Evolutionary conservation across 2,329 filamentous ascomycete genomes (phyloP), one percentile per base, ranked within the genome.

Genomic region (Tolypocladium tropicale): DNA sequence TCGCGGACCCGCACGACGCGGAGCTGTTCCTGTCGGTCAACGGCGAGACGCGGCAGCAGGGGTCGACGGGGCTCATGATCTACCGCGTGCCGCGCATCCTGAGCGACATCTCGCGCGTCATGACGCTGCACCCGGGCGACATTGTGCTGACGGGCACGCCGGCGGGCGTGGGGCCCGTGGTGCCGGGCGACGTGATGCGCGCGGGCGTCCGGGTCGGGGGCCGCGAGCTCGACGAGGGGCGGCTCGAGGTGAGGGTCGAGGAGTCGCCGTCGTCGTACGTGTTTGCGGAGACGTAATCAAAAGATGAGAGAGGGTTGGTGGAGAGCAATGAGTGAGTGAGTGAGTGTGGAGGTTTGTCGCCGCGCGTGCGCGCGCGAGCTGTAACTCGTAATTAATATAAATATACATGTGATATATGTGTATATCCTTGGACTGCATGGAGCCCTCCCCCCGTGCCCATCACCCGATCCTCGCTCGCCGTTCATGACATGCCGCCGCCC

Each of bases 131-230:
- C 72, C 83, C 88, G 66, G 94, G 93, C 52, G 94, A 99, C 72
- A 85, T 99, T 66, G 84, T 99, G 52, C 76, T 99, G 64, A 99
- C 94, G n/a, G 94, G 94, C 21, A 99, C 94, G 53, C 94, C 94
- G 53, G 96, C 96, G 75, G 94, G 94, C 14, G 94, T 99, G 2
- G 94, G 94, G 1, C 80, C 85, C 23, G 91, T 96, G 2, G 83
- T 85, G 58, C 84, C 89, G 1, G 94, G 94, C 2, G 92, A 99
- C 74, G 78, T 93, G 34, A 90, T 99, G 81, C 86, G 80, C 60
- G 92, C 89, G 30, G 91, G 91, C 4, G 78, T 97, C 63, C 85
- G 83, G 68, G 84, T 96, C 33, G 78, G 80, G 56, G 92, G 92
- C 39, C 85, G 87, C 76, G 90, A 95, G 75, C 73, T 97, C 34